Base-by-base conservation (phyloP, 2,329 filamentous ascomycete species). In the Metarhizium humberi region DNA sequence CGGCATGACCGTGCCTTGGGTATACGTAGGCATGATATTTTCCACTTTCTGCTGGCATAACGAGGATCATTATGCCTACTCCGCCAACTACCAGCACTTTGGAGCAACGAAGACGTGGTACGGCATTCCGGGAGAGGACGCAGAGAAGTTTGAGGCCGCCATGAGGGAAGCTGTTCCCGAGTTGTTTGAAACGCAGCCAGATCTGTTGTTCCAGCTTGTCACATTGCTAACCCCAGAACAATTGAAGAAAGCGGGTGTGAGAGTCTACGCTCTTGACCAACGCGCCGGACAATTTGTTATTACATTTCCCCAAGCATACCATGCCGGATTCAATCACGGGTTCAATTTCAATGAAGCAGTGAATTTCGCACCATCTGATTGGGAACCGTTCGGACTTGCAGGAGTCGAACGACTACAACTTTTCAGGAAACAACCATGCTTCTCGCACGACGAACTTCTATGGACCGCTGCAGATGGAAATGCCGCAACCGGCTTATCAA, bases 11-110 rank as follows among this genome's bases (percentile, higher is more conserved):
- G 92, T 99, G 7, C 94, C 94, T 0, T 99, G 94, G 94, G 84
- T 99, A 3, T 99, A 99, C 67, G 94, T 99, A 4, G 94, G 94
- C 58, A 99, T 99, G 94, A 95, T 95, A 43, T 99, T 99, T 69
- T 99, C 94, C 0, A 97, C 94, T 0, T 99, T 99, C 67, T 99
- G 94, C 71, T 99, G 94, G 94, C 94, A 99, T 69, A 96, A 96
- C 60, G 94, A 99, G 66, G 94, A 99, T 65, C 94, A 99, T 67
- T 96, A 96, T 67, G 87, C 94, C 2, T 99, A 97, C 68, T 99
- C 94, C 0, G 88, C 94, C 53, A 99, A 99, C 62, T 99, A 97
- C 64, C 94, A 99, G 69, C 94, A 99, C 65, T 95, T 99, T 64
- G 94, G 94, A 10, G 91, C 92, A 1, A 99, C 94, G 2, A 99